Base-by-base conservation (phyloP, 148 eudicot species). In the Pharnaceum exiguum region DNA sequence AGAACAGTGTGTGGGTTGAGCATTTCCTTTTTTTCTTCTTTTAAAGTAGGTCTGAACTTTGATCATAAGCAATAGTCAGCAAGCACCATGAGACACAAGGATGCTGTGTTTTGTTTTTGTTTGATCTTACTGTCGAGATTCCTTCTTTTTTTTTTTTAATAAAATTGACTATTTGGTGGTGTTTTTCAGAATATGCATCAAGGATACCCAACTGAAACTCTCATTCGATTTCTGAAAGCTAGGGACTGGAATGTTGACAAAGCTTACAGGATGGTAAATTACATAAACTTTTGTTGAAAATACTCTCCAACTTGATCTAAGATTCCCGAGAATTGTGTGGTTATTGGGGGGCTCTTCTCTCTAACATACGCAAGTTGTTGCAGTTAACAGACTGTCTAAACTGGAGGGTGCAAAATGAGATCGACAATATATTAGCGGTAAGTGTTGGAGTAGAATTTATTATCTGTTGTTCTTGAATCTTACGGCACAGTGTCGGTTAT, bases 381-480 rank as follows among this genome's bases (percentile, higher is more conserved):
- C 95, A 93, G 99, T 79, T 91, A 59, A 62, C 76, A 44, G 96
- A 91, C 46, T 75, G 84, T 60, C 76, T 91, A 65, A 80, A 81
- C 51, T 91, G 98, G 98, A 83, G 96, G 82, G 84, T 91, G 69
- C 80, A 88, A 72, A 91, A 81, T 70, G 95, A 91, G 65, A 91
- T 91, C 46, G 98, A 88, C 71, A 51, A 71, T 32, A 89, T 93
- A 57, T 63, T 93, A 66, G 48, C 81, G 55, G 99, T 93, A 54
- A 77, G 95, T 78, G 66, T 13, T 31, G 7, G 26, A 27, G 21
- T 10, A 2, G 33, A 16, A 42, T 61, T 38, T 29, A 12, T 13
- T 32, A 35, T 55, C 44, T 32, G 49, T 16, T 51, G 40, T 57
- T 43, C 43, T 47, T 6, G 28, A 7, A 11, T n/a, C 46, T 22